Evolutionary conservation across 257 asterid genomes (phyloP).

Genomic region (Solanum dulcamara): DNA sequence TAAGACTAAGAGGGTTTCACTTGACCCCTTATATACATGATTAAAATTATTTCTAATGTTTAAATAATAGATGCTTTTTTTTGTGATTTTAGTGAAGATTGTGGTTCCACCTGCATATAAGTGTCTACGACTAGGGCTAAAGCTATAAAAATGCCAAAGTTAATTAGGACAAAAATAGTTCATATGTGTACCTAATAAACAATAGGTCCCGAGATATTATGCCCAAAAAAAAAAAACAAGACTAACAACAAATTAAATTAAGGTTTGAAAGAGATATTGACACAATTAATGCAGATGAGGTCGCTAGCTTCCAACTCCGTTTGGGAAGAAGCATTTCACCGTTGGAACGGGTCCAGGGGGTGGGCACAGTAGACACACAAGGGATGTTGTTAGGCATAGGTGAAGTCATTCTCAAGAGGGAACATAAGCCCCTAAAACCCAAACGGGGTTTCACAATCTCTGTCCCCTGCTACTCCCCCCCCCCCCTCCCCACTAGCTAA

Average conservation of each 20-base stretch:
- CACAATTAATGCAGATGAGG: neutral
- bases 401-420: conserved; percentile 12
- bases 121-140: neutral
- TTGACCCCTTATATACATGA: too few relatives aligned
- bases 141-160: neutral
- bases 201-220: neutral
- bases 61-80: too few relatives aligned
- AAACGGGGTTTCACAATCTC: conserved; percentile 2
- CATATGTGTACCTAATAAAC: neutral
- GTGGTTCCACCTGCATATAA: too few relatives aligned
- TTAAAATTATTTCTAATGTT: too few relatives aligned
- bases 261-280: neutral
- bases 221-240: neutral
- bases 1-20: too few relatives aligned
- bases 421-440: neutral
- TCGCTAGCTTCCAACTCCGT: neutral
- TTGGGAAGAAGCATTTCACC: neutral
- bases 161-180: neutral
- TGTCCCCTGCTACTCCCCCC: conserved; percentile 4
- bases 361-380: neutral
- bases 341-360: conserved; percentile 1
- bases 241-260: neutral
- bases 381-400: neutral
- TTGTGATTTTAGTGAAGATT: too few relatives aligned
- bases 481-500: neutral